phyloP scores from a whole-genome alignment of 306 rosid species.

The Coriaria nepalensis region DNA sequence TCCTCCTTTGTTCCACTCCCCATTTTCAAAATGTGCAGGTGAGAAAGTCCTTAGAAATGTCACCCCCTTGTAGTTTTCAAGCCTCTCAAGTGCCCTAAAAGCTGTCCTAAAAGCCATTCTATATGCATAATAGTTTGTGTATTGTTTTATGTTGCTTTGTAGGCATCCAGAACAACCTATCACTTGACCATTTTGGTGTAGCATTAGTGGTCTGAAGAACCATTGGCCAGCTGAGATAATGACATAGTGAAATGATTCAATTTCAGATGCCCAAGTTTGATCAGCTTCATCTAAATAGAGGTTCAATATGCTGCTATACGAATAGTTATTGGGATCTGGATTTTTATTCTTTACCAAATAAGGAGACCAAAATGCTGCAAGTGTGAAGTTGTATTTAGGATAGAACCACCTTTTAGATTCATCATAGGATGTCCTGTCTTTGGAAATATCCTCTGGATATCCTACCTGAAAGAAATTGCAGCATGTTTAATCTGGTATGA shows the following conservation, averaged over 20 bases:
- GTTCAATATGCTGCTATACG: conserved; percentile 36
- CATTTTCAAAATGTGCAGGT: conserved; percentile 79
- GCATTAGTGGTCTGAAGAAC: conserved; percentile 58
- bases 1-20: conserved; percentile 84
- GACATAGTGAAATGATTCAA: conserved; percentile 50
- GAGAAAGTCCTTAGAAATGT: conserved; percentile 80
- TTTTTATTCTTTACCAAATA: conserved; percentile 42
- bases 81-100: conserved; percentile 27
- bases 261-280: conserved; percentile 36
- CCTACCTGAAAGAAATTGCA: conserved; percentile 43
- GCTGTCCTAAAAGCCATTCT: conserved; percentile 54
- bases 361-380: conserved; percentile 71
- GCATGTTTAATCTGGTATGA: no score
- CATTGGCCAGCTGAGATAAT: conserved; percentile 82
- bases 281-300: conserved; percentile 58
- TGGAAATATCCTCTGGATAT: conserved; percentile 48
- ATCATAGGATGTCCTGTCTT: conserved; percentile 18
- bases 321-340: conserved; percentile 29
- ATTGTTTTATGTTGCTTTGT: conserved; percentile 23
- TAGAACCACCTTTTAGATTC: conserved; percentile 42
- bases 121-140: conserved; percentile 33
- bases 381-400: conserved; percentile 52
- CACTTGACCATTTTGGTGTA: conserved; percentile 34
- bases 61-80: conserved; percentile 40
- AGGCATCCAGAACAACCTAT: conserved; percentile 57